Evolutionary conservation across 257 asterid species (phyloP), one percentile per base, ranked within the genome.

Genomic region (Jacaranda copaia): DNA sequence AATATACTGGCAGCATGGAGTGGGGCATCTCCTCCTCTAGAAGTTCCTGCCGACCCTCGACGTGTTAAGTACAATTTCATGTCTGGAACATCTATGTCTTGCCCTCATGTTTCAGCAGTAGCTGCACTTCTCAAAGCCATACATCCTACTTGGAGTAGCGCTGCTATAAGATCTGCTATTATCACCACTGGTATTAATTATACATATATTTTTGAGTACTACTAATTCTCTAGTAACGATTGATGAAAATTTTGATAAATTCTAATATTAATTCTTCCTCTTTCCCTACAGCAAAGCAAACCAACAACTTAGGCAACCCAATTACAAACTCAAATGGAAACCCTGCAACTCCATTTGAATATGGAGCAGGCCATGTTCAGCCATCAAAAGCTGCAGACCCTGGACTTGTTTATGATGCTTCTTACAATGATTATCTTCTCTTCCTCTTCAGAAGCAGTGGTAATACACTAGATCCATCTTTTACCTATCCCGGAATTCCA

Each of bases 1-100:
- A 83, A 88, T 15, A 84, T 90, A 78, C 76, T 88, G 68, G 97
- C 96, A n/a, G 92, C 96, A 5, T 90, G 90, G 91, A 88, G 88
- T 48, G 86, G 76, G 56, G 88, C 78, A 2, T 58, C 88, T 2
- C 72, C 88, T 36, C 90, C 86, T 35, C 46, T 42, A 42, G 1
- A 6, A 6, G 8, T 42, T 5, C 46, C 46, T 42, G 8, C 6
- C 8, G 46, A 42, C 46, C 46, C 0, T 3, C 46, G 46, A 42
- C 8, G 6, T 8, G 87, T 75, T 3, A 75, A 85, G 76, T 88
- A 57, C n/a, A 61, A 85, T 0, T 46, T 87, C 1, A 8, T 4
- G 0, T 85, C 88, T 0, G 89, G 91, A 35, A 89, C 90, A 1
- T 89, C 93, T 46, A 87, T 89, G 93, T 55, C 93, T 10, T 87